Evolutionary conservation across 352 stramenopile species (phyloP).

Genomic region (Globisporangium irregulare): DNA sequence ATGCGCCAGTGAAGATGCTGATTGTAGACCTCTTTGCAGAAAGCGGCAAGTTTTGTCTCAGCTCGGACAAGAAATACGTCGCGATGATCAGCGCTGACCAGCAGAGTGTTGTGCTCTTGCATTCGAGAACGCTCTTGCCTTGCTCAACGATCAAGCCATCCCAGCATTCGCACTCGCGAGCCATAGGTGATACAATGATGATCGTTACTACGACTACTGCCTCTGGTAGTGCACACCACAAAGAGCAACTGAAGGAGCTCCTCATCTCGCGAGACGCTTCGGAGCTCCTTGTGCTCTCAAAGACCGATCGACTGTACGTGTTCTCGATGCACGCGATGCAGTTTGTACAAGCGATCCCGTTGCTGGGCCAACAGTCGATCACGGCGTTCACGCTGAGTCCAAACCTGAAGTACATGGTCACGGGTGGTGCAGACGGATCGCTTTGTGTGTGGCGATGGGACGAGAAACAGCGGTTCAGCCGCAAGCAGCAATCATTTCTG

Average conservation of each 20-base stretch:
- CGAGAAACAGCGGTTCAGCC: constrained; percentile 37
- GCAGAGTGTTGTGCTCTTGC: constrained; percentile 32
- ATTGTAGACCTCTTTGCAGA: constrained; percentile 38
- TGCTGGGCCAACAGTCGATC: constrained; percentile 55
- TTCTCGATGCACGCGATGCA: constrained; percentile 36
- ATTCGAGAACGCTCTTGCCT: constrained; percentile 36
- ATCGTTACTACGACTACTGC: not conserved
- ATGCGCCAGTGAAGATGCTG: constrained; percentile 68
- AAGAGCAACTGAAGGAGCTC: constrained; percentile 32
- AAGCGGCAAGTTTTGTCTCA: constrained; percentile 35
- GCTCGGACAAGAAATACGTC: constrained; percentile 37
- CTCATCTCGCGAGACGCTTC: constrained; percentile 45
- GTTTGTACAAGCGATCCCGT: constrained; percentile 48
- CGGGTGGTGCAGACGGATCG: constrained; percentile 50
- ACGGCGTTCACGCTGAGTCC: constrained; percentile 41
- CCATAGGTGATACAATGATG: not conserved
- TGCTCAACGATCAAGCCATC: constrained; percentile 36
- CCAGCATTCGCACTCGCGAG: constrained; percentile 7
- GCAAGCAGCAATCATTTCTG: constrained; percentile 61
- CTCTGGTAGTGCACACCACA: not conserved
- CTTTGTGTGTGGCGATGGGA: constrained; percentile 65
- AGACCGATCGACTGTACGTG: constrained; percentile 47
- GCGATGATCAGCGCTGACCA: constrained; percentile 30
- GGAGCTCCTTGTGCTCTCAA: constrained; percentile 51
- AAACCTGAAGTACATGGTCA: constrained; percentile 68